Conservation (phyloP, 1,284 basidiomycete species). For the Marasmius sp. region DNA sequence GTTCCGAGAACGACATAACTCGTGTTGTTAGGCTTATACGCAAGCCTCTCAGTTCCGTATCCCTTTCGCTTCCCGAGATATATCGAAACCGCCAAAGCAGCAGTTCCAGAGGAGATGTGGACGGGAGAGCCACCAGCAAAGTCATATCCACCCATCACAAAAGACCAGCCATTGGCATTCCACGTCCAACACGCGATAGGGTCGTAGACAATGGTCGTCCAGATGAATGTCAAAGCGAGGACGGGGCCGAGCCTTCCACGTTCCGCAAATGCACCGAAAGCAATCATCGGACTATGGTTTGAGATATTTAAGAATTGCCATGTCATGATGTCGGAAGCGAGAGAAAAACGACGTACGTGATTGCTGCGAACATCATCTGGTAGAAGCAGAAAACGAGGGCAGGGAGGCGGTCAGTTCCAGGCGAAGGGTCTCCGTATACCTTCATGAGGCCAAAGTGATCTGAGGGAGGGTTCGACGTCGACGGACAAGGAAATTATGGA, state of each 20-base stretch:
- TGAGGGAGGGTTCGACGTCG: slow-evolving; percentile 22
- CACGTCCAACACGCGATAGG: slow-evolving; percentile 93
- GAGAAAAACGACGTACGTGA: slow-evolving; percentile 53
- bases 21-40: slow-evolving; percentile 87
- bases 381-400: slow-evolving; percentile 87
- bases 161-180: slow-evolving; percentile 6
- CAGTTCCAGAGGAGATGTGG: slow-evolving; percentile 90
- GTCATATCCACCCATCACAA: slow-evolving; percentile 69
- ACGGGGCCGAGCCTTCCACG: slow-evolving; percentile 86
- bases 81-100: slow-evolving; percentile 88
- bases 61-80: slow-evolving; percentile 91
- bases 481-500: slow-evolving; percentile 43
- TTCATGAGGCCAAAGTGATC: slow-evolving; percentile 83
- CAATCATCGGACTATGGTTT: slow-evolving; percentile 66
- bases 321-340: not conserved
- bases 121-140: slow-evolving; percentile 97
- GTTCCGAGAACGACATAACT: slow-evolving; percentile 92
- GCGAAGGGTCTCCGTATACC: slow-evolving; percentile 77
- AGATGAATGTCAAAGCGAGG: slow-evolving; percentile 87
- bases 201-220: slow-evolving; percentile 93
- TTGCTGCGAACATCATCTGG: slow-evolving; percentile 87
- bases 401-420: slow-evolving; percentile 74
- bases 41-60: slow-evolving; percentile 89
- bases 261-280: slow-evolving; percentile 91
- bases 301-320: not conserved